Percentiles rank a stretch among this genome's conserved stretches.
Evolutionary conservation across 108 stramenopile species (phyloP).

Genomic region (Pseudonitzschia multistriata): DNA sequence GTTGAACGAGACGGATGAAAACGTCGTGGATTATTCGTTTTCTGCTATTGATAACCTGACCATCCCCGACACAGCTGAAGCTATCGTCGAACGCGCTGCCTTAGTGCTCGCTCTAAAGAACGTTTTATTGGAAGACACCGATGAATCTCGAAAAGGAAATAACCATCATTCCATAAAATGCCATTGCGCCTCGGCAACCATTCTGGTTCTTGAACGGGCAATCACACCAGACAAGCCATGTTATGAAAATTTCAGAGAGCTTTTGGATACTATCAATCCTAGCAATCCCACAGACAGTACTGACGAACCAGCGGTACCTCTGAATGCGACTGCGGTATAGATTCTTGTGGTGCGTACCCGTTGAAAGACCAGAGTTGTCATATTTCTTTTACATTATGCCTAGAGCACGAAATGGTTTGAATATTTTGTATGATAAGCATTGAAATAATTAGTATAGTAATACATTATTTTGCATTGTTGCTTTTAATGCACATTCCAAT

Average conservation of each 20-base stretch:
- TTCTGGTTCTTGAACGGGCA: constrained; percentile 47
- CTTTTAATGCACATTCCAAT: no score
- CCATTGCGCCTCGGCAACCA: constrained; percentile 35
- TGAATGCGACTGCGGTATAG: constrained; percentile 12
- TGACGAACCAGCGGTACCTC: constrained; percentile 1
- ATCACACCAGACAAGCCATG: constrained; percentile 45
- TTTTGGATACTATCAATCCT: constrained; percentile 29
- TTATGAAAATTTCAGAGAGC: constrained; percentile 37
- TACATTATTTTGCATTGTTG: no score
- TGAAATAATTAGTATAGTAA: no score
- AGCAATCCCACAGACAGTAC: constrained; percentile 1
- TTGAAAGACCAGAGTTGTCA: no score
- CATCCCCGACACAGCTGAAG: constrained; percentile 46
- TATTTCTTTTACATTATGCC: no score
- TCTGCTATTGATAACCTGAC: constrained; percentile 57
- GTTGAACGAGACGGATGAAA: constrained; percentile 41
- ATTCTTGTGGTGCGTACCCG: no score
- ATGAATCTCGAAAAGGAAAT: constrained; percentile 17
- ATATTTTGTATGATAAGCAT: no score
- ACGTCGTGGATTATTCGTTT: constrained; percentile 40
- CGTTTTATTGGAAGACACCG: constrained; percentile 20
- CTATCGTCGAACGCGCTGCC: constrained; percentile 37
- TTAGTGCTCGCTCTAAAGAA: constrained; percentile 46
- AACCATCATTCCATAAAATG: neutral
- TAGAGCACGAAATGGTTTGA: no score